Conservation (phyloP, 2,329 filamentous ascomycete species). For the Penicillium brasilianum region DNA sequence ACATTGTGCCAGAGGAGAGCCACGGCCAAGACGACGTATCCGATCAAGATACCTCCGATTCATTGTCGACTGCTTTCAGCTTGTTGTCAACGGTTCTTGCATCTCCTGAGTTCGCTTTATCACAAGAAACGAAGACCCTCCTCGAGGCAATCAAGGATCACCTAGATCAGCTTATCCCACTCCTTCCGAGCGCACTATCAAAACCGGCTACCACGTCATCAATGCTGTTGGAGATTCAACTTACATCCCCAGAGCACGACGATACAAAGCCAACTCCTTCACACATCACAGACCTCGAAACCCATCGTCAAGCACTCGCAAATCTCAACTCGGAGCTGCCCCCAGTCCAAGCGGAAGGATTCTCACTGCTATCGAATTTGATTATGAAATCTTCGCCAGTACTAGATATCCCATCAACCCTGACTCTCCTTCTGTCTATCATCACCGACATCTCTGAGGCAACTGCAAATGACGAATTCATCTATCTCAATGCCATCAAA, state of each 20-base stretch:
- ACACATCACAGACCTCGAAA: constrained; percentile 46
- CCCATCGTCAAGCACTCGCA: constrained; percentile 47
- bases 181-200: constrained; percentile 39
- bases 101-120: constrained; percentile 46
- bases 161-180: constrained; percentile 43
- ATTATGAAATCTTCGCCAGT: constrained; percentile 49
- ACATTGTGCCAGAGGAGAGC: constrained; percentile 36
- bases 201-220: constrained; percentile 48
- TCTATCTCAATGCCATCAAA: constrained; percentile 52
- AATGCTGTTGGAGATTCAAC: constrained; percentile 50
- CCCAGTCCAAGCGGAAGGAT: constrained; percentile 51
- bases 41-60: constrained; percentile 40
- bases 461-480: constrained; percentile 47
- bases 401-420: constrained; percentile 50
- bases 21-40: constrained; percentile 20
- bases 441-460: constrained; percentile 42
- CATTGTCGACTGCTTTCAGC: constrained; percentile 48
- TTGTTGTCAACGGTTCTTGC: constrained; percentile 50
- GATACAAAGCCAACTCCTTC: constrained; percentile 27
- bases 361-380: constrained; percentile 46
- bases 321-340: constrained; percentile 48
- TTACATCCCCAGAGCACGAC: constrained; percentile 35
- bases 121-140: constrained; percentile 35
- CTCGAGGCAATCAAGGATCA: constrained; percentile 42
- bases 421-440: constrained; percentile 47